Conservation (phyloP, 257 asterid species). For the Catharanthus roseus region DNA sequence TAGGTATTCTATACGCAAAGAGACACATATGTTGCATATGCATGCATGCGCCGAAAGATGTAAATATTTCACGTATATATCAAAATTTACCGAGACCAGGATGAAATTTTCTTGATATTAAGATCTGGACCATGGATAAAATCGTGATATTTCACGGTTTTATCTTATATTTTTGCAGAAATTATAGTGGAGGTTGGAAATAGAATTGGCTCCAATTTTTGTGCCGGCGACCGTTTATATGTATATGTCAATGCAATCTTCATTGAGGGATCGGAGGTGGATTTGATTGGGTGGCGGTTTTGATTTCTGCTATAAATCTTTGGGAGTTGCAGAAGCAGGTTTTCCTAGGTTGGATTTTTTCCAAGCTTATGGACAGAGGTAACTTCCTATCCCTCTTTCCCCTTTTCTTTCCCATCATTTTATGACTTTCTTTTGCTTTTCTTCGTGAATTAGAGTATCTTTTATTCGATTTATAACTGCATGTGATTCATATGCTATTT, state of each 20-base stretch:
- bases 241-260: neutral
- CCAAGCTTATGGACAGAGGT: slow-evolving; percentile 33
- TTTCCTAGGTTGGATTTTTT: slow-evolving; percentile 19
- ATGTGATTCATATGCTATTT: neutral
- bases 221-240: slow-evolving; percentile 16
- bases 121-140: slow-evolving; percentile 28
- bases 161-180: slow-evolving; percentile 15
- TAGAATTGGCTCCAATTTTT: slow-evolving; percentile 17
- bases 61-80: slow-evolving; percentile 11
- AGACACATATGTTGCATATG: neutral
- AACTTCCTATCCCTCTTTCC: slow-evolving; percentile 1
- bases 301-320: slow-evolving; percentile 20
- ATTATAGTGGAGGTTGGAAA: slow-evolving; percentile 23
- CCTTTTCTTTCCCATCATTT: neutral
- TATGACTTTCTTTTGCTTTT: neutral
- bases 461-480: neutral
- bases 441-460: neutral
- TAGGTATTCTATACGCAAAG: no score
- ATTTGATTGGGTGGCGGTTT: slow-evolving; percentile 16
- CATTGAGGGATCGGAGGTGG: slow-evolving; percentile 7
- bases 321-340: slow-evolving; percentile 15
- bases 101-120: slow-evolving; percentile 11
- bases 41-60: slow-evolving; percentile 10
- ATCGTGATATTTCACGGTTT: slow-evolving; percentile 12
- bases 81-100: neutral